Base-by-base conservation (phyloP, 2,329 filamentous ascomycete genomes). In the Trichoderma koningiopsis region DNA sequence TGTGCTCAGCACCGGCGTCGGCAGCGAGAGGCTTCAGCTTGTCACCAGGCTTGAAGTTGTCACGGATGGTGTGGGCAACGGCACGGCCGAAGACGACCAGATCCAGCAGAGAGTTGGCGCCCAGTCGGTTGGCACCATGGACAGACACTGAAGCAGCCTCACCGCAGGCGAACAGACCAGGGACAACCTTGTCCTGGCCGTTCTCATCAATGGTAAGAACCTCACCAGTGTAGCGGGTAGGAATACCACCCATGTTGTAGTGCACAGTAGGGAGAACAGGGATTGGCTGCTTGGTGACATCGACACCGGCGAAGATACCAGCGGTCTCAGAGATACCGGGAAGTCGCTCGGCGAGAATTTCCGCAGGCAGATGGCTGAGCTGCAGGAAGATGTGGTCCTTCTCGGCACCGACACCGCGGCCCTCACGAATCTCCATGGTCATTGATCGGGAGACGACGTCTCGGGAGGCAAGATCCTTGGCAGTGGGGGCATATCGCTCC, bases 231-330 rank as follows among this genome's bases (percentile, higher is more conserved):
- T 97, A 98, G 78, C 93, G 93, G 74, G 96, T 98, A 64, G 95
- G 95, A 75, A 99, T 97, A 87, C 96, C 95, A 83, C 95, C 95
- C 96, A 98, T 99, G 88, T 97, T 97, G 88, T 99, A 99, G 87
- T 99, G 94, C 74, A 97, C 95, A 56, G 95, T 98, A 70, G 95
- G 95, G 72, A 98, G 87, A 74, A 98, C 95, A 71, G 95, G 95
- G 75, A 98, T 98, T 73, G 95, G 95, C 84, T 97, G 92, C 86
- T 97, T 97, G 79, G 90, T 91, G 75, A 99, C 95, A 81, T 99
- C 96, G 76, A 99, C 94, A 84, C 96, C 95, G 71, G 95, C 88
- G 83, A 99, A 99, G 78, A 98, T 98, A 75, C 93, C 94, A 65
- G 95, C 96, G 40, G 96, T 99, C 87, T 99, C 96, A 49, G 95